A percentile compares a stretch with the other conserved stretches of the same genome.
phyloP scores from a whole-genome alignment of 139 green algal species.

The Zygnema circumcarinatum region DNA sequence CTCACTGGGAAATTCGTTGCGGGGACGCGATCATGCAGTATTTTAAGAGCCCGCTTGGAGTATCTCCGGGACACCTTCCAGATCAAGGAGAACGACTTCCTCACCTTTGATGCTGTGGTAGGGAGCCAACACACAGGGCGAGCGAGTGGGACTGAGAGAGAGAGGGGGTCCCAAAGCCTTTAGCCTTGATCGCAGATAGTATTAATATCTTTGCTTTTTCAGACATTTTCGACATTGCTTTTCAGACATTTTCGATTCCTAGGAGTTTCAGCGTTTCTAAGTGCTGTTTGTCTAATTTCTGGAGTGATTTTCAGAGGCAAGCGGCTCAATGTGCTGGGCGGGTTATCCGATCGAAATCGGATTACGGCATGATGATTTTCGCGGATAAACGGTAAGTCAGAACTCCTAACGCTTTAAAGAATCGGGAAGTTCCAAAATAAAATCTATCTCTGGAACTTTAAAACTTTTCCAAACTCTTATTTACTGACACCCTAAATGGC shows the following conservation, averaged over 20 bases:
- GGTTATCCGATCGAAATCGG: constrained; percentile 96
- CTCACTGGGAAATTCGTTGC: too few relatives aligned
- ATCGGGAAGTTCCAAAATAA: too few relatives aligned
- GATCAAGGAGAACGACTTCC: constrained; percentile 92
- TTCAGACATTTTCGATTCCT: too few relatives aligned
- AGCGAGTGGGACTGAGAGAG: constrained; percentile 10
- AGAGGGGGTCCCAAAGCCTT: background rate
- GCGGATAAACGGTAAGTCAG: constrained; percentile 75
- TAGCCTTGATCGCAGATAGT: background rate
- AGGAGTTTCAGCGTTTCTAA: too few relatives aligned
- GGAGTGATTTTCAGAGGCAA: constrained; percentile 71
- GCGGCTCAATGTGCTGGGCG: constrained; percentile 96
- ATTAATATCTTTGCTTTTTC: too few relatives aligned
- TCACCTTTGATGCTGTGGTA: constrained; percentile 95
- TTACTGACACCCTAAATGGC: too few relatives aligned
- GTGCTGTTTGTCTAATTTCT: too few relatives aligned
- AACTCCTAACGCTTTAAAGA: too few relatives aligned
- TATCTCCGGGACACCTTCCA: constrained; percentile 83
- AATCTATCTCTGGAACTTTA: too few relatives aligned
- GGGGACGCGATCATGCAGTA: too few relatives aligned
- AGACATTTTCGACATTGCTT: too few relatives aligned
- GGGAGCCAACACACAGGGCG: constrained; percentile 43
- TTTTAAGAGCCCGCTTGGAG: constrained; percentile 85
- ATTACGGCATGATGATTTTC: constrained; percentile 90
- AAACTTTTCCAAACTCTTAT: too few relatives aligned